Percentiles rank a stretch among this genome's conserved stretches.
These are phyloP conservation scores for Evernia prunastri DNA, from an alignment of 495 filamentous ascomycete genomes.

Conservation along the genomic window DNA sequence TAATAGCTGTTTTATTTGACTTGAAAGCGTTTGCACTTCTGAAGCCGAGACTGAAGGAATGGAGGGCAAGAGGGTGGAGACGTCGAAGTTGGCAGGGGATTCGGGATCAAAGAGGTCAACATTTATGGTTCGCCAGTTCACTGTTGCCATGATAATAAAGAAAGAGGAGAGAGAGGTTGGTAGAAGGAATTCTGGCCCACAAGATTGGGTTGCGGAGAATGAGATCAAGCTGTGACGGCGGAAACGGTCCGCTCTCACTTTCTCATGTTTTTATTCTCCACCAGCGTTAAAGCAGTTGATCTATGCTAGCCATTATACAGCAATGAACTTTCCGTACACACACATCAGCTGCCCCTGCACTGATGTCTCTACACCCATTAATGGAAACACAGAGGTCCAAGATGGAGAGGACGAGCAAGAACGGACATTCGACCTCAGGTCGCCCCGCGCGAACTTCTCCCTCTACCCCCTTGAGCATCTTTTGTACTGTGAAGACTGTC, in stretches of 20 bases:
- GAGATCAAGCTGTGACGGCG: neutral
- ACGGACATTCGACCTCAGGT: constrained; percentile 76
- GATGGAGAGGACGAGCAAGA: constrained; percentile 64
- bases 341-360: constrained; percentile 90
- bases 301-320: neutral
- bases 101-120: constrained; percentile 87
- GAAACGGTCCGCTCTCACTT: neutral
- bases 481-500: constrained; percentile 93
- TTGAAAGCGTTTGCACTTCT: constrained; percentile 64
- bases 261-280: neutral
- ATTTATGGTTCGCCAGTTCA: constrained; percentile 89
- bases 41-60: constrained; percentile 58
- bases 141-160: constrained; percentile 45
- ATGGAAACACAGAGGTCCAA: constrained; percentile 19
- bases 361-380: constrained; percentile 36
- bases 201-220: neutral
- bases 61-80: constrained; percentile 68
- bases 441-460: constrained; percentile 76
- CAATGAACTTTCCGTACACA: constrained; percentile 67
- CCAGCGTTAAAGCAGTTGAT: neutral
- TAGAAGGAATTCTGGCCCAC: neutral
- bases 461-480: constrained; percentile 92
- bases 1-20: constrained; percentile 78
- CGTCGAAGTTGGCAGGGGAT: constrained; percentile 77
- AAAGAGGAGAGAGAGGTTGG: neutral